phyloP scores from a whole-genome alignment of 2,329 filamentous ascomycete genomes.

The Clonostachys rosea region DNA sequence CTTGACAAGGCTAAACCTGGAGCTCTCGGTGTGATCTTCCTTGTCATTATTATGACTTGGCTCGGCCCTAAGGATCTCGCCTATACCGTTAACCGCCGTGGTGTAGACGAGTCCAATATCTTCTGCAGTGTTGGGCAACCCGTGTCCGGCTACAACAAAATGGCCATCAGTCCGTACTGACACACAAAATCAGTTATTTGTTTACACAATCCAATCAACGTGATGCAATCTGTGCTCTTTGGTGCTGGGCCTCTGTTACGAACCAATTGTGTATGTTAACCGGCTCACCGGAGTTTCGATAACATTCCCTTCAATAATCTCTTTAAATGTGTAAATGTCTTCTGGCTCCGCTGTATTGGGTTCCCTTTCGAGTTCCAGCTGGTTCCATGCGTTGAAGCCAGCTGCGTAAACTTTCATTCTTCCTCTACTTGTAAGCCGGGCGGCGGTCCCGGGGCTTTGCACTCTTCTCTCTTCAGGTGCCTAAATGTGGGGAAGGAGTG shows the following conservation, averaged over 20 bases:
- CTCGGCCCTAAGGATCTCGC: slow-evolving; percentile 6
- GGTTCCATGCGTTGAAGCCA: slow-evolving; percentile 56
- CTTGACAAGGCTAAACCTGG: background rate
- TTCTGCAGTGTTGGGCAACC: slow-evolving; percentile 3
- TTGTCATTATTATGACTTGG: background rate
- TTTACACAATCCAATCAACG: slow-evolving; percentile 1
- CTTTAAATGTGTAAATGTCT: slow-evolving; percentile 39
- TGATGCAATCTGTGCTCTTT: too few species aligned
- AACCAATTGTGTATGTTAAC: slow-evolving; percentile 43
- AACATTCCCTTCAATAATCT: slow-evolving; percentile 26
- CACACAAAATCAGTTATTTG: too few species aligned
- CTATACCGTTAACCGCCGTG: slow-evolving; percentile 8
- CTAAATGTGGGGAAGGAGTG: too few species aligned
- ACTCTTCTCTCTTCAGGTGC: too few species aligned
- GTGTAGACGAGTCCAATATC: slow-evolving; percentile 1
- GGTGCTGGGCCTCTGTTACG: slow-evolving; percentile 5
- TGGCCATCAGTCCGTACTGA: slow-evolving; percentile 3
- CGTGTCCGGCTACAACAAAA: slow-evolving; percentile 12
- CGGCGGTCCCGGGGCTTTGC: too few species aligned
- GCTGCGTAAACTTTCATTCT: slow-evolving; percentile 46
- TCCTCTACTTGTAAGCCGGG: background rate
- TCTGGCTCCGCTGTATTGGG: slow-evolving; percentile 17
- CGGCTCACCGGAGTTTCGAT: slow-evolving; percentile 28
- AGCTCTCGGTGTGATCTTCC: too few species aligned
- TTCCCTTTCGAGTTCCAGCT: slow-evolving; percentile 39